phyloP scores from a whole-genome alignment of 192 early-diverging fungal genomes.

The Entomortierella chlamydospora region DNA sequence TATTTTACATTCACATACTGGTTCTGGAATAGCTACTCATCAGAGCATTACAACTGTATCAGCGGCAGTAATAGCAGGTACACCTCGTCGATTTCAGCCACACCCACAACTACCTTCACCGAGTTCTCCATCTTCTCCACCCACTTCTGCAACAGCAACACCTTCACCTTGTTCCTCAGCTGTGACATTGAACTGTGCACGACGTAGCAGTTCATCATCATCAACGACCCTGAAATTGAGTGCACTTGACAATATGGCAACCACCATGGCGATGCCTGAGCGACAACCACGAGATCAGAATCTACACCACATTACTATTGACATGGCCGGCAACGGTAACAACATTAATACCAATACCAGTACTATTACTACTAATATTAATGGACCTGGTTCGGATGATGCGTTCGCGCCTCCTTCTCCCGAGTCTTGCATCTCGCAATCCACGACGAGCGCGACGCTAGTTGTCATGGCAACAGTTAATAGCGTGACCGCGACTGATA shows the following conservation, averaged over 20 bases:
- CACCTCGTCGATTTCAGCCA: no score
- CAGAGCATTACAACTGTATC: neutral
- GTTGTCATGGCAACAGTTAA: no score
- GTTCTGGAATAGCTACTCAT: neutral
- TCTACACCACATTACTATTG: neutral
- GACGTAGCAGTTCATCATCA: neutral
- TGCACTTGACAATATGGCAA: neutral
- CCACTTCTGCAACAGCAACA: neutral
- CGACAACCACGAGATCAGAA: neutral
- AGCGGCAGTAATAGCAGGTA: neutral
- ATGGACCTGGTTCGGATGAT: no score
- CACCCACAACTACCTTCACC: neutral
- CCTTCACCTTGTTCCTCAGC: conserved; percentile 1
- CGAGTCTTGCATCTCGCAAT: neutral
- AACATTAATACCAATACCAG: no score
- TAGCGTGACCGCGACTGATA: no score
- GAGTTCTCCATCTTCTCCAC: neutral
- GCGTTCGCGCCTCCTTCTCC: neutral
- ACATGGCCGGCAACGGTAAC: neutral
- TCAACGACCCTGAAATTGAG: conserved; percentile 1
- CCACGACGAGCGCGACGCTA: neutral
- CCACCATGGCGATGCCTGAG: neutral
- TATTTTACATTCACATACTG: neutral
- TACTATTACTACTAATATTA: no score
- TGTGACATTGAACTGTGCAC: conserved; percentile 6